Evolutionary conservation across 2,329 filamentous ascomycete genomes (phyloP).

Genomic region (Apiospora pterosperma): DNA sequence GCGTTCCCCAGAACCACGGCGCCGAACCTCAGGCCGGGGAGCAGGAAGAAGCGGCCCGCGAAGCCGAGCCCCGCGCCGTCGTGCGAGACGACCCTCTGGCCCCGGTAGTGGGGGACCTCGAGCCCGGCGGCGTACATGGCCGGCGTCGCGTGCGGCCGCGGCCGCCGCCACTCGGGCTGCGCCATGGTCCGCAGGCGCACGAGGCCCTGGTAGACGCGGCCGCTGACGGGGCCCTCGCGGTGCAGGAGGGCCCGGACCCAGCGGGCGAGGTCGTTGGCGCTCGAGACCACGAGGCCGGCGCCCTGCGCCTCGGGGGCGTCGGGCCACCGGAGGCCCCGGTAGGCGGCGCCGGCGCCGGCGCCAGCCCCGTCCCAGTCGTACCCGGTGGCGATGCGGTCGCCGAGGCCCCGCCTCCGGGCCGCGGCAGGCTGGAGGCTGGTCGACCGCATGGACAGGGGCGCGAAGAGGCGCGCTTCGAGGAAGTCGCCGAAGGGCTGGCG

Average conservation of each 20-base stretch:
- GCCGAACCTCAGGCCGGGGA: conserved; percentile 16
- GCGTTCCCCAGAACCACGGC: conserved; percentile 13
- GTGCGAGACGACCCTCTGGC: conserved; percentile 17
- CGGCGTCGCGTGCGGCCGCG: conserved; percentile 12
- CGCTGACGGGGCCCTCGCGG: conserved; percentile 17
- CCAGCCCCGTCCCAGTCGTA: conserved; percentile 12
- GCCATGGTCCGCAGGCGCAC: conserved; percentile 13
- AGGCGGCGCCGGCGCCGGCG: conserved; percentile 1
- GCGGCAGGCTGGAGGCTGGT: conserved; percentile 16
- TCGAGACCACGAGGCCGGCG: conserved; percentile 20
- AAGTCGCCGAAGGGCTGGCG: conserved; percentile 16
- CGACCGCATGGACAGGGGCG: conserved; percentile 18
- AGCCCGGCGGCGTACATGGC: conserved; percentile 16
- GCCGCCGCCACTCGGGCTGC: conserved; percentile 1
- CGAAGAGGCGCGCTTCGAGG: conserved; percentile 18
- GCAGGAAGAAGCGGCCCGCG: conserved; percentile 17
- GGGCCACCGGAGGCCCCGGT: conserved; percentile 5
- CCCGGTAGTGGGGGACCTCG: conserved; percentile 14
- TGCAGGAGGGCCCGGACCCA: conserved; percentile 19
- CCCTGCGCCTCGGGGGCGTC: conserved; percentile 17
- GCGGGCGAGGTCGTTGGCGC: conserved; percentile 20
- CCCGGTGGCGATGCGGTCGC: conserved; percentile 15
- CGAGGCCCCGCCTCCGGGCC: conserved; percentile 11
- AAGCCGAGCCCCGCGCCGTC: conserved; percentile 18
- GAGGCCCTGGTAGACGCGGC: conserved; percentile 18